phyloP scores from a whole-genome alignment of 768 basidiomycete species.

The Cantharellus anzutake region DNA sequence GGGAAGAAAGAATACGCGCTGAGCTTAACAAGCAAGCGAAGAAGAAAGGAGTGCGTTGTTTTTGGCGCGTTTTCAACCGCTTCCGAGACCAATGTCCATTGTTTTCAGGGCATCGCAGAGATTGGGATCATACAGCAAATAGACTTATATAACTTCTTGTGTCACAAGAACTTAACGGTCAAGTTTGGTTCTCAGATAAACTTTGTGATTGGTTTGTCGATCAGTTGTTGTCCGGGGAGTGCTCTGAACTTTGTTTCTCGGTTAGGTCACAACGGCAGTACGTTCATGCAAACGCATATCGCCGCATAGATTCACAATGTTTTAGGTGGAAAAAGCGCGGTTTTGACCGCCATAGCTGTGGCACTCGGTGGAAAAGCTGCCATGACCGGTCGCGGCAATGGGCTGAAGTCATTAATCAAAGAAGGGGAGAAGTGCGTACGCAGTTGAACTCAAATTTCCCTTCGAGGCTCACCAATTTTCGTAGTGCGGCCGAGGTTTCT shows the following conservation, averaged over 20 bases:
- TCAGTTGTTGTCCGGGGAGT: neutral
- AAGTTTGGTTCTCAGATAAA: slow-evolving; percentile 87
- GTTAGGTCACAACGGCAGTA: slow-evolving; percentile 82
- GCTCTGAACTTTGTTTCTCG: neutral
- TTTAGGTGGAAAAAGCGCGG: slow-evolving; percentile 85
- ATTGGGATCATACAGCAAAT: slow-evolving; percentile 75
- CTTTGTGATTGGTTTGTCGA: slow-evolving; percentile 68
- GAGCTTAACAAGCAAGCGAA: neutral
- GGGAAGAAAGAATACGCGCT: neutral
- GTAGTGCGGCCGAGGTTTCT: slow-evolving; percentile 52
- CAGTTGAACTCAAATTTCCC: slow-evolving; percentile 19
- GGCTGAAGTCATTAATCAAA: slow-evolving; percentile 69
- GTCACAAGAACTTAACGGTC: slow-evolving; percentile 70
- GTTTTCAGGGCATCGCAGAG: slow-evolving; percentile 50
- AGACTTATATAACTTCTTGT: slow-evolving; percentile 91
- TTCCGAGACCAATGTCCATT: neutral
- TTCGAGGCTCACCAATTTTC: neutral
- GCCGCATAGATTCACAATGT: neutral
- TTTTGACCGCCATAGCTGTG: slow-evolving; percentile 80
- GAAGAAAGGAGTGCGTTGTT: neutral
- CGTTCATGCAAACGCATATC: slow-evolving; percentile 16
- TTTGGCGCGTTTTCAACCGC: neutral
- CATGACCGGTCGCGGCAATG: slow-evolving; percentile 76
- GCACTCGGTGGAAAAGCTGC: slow-evolving; percentile 85
- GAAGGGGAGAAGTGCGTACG: slow-evolving; percentile 43